A percentile compares a stretch with the other conserved stretches of the same genome.
These are phyloP conservation scores for Rubroshorea leprosula DNA, from an alignment of 345 rosid species.

Conservation along the genomic window DNA sequence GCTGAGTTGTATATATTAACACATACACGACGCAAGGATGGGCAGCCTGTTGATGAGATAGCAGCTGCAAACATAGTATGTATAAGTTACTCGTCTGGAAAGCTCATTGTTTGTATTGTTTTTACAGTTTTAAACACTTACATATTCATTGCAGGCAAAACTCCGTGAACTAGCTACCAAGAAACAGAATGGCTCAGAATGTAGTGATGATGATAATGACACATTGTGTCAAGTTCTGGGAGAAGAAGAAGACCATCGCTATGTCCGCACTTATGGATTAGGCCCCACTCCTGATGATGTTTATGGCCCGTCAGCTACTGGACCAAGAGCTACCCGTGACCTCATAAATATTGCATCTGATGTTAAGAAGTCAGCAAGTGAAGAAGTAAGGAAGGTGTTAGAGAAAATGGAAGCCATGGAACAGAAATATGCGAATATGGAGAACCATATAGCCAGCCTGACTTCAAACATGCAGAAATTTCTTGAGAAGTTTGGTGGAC, in stretches of 20 bases:
- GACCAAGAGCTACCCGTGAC: constrained; percentile 13
- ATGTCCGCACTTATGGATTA: constrained; percentile 20
- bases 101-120: background rate
- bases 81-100: background rate
- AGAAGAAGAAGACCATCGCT: constrained; percentile 10
- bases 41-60: constrained; percentile 27
- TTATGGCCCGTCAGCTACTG: too few species aligned
- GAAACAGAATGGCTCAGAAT: constrained; percentile 14
- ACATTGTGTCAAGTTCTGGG: constrained; percentile 30
- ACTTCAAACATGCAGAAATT: constrained; percentile 29
- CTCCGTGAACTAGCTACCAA: constrained; percentile 20
- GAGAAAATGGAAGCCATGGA: constrained; percentile 36
- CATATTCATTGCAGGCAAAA: constrained; percentile 22
- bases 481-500: constrained; percentile 22
- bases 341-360: constrained; percentile 21
- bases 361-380: constrained; percentile 23
- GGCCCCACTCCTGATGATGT: constrained; percentile 20
- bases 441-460: constrained; percentile 30
- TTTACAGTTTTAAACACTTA: background rate
- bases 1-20: constrained; percentile 36
- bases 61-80: constrained; percentile 31
- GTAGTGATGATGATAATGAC: constrained; percentile 21
- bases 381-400: constrained; percentile 25
- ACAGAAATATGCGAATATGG: constrained; percentile 26
- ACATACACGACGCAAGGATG: constrained; percentile 35